Percentiles rank a stretch among this genome's conserved stretches.
These are phyloP conservation scores for Heliosperma pusillum DNA, from an alignment of 148 eudicot species.

Conservation along the genomic window DNA sequence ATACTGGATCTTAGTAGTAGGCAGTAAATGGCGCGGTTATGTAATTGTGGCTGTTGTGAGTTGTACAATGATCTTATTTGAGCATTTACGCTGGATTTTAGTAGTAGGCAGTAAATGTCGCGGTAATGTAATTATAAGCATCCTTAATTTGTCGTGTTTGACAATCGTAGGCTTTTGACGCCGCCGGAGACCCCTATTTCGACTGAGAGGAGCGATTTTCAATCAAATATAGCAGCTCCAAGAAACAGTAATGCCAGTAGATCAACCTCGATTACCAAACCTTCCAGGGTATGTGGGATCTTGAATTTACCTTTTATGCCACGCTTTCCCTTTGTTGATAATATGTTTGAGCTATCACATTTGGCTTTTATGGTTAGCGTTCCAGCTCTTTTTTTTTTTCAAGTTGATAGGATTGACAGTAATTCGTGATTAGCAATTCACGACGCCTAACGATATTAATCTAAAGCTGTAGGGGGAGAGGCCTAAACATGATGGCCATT, in stretches of 20 bases:
- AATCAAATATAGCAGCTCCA: conserved; percentile 44
- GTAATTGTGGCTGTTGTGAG: not conserved
- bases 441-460: not conserved
- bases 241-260: conserved; percentile 54
- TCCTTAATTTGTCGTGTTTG: not conserved
- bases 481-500: not conserved
- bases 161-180: conserved; percentile 75
- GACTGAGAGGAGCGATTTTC: conserved; percentile 69
- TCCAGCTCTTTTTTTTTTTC: not conserved
- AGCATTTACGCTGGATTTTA: not conserved
- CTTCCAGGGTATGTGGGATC: conserved; percentile 64
- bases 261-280: conserved; percentile 63
- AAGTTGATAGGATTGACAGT: not conserved
- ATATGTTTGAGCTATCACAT: not conserved
- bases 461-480: not conserved
- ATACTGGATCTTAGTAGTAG: not conserved
- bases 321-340: too few species aligned
- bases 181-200: conserved; percentile 96
- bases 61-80: not conserved
- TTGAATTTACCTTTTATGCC: not conserved
- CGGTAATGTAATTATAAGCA: not conserved
- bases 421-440: not conserved
- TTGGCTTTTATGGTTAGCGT: not conserved
- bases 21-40: conserved; percentile 1
- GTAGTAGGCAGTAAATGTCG: not conserved